phyloP scores from a whole-genome alignment of 495 filamentous ascomycete species.

The Penicillium chermesinum region DNA sequence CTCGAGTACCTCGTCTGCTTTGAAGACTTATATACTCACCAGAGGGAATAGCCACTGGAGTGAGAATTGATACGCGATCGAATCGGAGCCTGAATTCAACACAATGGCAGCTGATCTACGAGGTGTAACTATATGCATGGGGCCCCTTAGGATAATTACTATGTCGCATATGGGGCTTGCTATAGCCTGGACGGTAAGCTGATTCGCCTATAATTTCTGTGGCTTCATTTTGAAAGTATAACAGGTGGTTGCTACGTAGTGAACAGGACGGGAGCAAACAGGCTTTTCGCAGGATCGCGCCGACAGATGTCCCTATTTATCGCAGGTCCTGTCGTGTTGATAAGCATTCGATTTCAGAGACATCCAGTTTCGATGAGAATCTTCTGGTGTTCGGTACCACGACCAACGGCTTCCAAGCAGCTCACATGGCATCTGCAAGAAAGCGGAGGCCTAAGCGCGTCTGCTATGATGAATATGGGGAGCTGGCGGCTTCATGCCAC shows the following conservation, averaged over 20 bases:
- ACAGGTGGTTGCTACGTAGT: neutral
- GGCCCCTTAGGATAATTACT: neutral
- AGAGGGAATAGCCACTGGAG: neutral
- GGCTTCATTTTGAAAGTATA: neutral
- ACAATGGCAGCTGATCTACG: conserved; percentile 9
- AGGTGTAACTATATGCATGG: conserved; percentile 13
- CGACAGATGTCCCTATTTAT: too few relatives aligned
- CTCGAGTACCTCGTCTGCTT: too few relatives aligned
- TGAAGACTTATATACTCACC: neutral
- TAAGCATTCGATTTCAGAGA: neutral
- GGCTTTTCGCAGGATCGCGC: too few relatives aligned
- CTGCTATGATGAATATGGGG: too few relatives aligned
- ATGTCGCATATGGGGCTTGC: conserved; percentile 1
- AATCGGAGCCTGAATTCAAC: neutral
- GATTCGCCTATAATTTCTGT: neutral
- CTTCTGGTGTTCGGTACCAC: neutral
- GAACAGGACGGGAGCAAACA: neutral
- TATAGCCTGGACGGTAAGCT: neutral
- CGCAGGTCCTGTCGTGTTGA: too few relatives aligned
- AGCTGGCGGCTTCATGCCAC: neutral
- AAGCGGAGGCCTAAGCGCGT: too few relatives aligned
- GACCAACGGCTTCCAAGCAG: neutral
- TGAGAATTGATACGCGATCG: neutral
- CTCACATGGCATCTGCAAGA: neutral
- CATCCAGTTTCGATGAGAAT: too few relatives aligned